These are phyloP conservation scores for Annona cherimola DNA, from an alignment of 164 flowering plant genomes.

Conservation along the genomic window DNA sequence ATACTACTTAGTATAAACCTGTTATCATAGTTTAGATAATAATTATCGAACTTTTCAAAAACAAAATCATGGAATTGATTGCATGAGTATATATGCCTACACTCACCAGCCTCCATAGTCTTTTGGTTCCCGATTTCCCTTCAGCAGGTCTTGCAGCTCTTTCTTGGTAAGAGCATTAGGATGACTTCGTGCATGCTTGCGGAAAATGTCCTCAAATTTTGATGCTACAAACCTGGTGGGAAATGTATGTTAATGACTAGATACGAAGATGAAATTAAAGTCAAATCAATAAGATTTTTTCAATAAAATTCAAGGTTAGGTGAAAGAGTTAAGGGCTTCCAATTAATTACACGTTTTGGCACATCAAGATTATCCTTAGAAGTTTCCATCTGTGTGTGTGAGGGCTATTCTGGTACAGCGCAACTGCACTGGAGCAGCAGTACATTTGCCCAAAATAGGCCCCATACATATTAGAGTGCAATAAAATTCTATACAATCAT, in stretches of 20 bases:
- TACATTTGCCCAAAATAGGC: too few relatives aligned
- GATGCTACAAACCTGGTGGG: constrained; percentile 37
- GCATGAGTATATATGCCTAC: too few relatives aligned
- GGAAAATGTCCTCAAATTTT: constrained; percentile 74
- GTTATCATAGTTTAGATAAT: too few relatives aligned
- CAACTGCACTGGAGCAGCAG: too few relatives aligned
- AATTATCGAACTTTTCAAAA: too few relatives aligned
- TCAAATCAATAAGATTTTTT: background rate
- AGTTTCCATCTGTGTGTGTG: background rate
- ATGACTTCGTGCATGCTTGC: constrained; percentile 49
- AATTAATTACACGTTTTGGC: background rate
- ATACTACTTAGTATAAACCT: too few relatives aligned
- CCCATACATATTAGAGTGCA: too few relatives aligned
- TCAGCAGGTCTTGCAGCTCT: constrained; percentile 55
- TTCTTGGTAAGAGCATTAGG: constrained; percentile 51
- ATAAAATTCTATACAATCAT: too few relatives aligned
- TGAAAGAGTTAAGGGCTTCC: background rate
- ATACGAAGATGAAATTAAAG: background rate
- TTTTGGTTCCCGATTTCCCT: constrained; percentile 61
- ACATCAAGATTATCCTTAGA: background rate
- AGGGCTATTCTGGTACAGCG: too few relatives aligned
- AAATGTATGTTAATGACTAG: background rate
- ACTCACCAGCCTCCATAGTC: constrained; percentile 67
- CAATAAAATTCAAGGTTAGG: background rate
- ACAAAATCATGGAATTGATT: too few relatives aligned